Base-by-base conservation (phyloP, 2,329 filamentous ascomycete genomes). In the Hymenoscyphus infarciens region DNA sequence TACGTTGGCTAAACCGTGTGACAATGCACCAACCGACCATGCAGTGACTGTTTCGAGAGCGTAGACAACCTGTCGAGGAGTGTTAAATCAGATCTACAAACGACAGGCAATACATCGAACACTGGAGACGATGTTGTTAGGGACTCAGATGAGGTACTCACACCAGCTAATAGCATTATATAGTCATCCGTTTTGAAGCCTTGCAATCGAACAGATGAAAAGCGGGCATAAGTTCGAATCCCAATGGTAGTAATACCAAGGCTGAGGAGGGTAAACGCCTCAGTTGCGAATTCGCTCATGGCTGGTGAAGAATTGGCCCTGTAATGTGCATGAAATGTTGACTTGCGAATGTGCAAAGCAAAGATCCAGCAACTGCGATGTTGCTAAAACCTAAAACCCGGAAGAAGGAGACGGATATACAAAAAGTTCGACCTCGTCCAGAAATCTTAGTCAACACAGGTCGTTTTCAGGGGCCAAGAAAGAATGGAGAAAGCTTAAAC, bases 141-240 rank as follows among this genome's bases (percentile, higher is more conserved):
- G 19, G 16, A 27, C 25, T 27, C 25, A 27, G 3, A 8, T 13
- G 19, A 13, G n/a, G 45, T 6, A 70, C 79, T 69, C 73, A 85
- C 81, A 59, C 77, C 78, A 7, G 81, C 83, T 8, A 83, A 22
- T 29, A 81, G 70, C 75, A 86, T 85, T 22, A 87, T 70, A 67
- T 84, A 86, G 65, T 88, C 85, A 72, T 87, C 85, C 0, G 78
- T 75, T 66, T 80, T 77, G 59, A 87, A 79, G n/a, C 77, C 77
- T 60, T 73, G 74, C 35, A 79, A 74, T 16, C 85, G 83, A 2
- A 80, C 79, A 13, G 75, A 74, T 25, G 69, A 74, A 67, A 80
- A 76, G 57, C 85, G 76, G 3, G 81, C 77, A 69, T 80, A 78
- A 5, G 52, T 52, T 31, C 62, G 59, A 27, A 61, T 22, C 3